These are phyloP conservation scores for Solanum hybrid DNA, from an alignment of 305 asterid species.

Conservation along the genomic window DNA sequence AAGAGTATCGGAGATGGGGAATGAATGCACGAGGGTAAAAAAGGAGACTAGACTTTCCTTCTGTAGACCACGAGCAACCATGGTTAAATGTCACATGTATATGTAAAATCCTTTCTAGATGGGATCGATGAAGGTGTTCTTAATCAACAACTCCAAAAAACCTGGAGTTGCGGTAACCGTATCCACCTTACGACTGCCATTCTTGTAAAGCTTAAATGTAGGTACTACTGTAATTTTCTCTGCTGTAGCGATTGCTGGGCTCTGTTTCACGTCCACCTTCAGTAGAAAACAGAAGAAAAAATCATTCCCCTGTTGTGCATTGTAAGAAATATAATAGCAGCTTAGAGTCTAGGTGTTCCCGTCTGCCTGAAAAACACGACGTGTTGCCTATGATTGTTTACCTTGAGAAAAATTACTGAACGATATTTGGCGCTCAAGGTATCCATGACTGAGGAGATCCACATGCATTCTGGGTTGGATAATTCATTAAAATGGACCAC, in stretches of 20 bases:
- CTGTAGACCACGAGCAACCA: not conserved
- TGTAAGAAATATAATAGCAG: not conserved
- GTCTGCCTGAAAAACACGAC: not conserved
- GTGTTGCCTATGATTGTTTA: not conserved
- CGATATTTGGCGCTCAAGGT: slow-evolving; percentile 9
- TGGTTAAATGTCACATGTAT: not conserved
- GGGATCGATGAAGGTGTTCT: not conserved
- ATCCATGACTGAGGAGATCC: slow-evolving; percentile 4
- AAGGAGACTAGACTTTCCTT: not conserved
- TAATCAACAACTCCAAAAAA: not conserved
- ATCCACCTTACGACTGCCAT: not conserved
- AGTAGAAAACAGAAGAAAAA: not conserved
- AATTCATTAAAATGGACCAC: slow-evolving; percentile 8
- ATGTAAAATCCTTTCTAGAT: not conserved
- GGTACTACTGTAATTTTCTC: not conserved
- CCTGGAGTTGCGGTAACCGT: not conserved
- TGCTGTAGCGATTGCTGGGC: not conserved
- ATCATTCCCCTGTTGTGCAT: not conserved
- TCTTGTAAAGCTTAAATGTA: not conserved
- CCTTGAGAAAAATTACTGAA: slow-evolving; percentile 18
- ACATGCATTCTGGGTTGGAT: slow-evolving; percentile 10
- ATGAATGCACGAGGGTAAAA: not conserved
- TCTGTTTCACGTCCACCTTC: not conserved
- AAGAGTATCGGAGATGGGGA: not conserved
- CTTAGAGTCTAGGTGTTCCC: not conserved